Evolutionary conservation across 345 rosid species (phyloP), one percentile per base, ranked within the genome.

Genomic region (Salix koriyanagi): DNA sequence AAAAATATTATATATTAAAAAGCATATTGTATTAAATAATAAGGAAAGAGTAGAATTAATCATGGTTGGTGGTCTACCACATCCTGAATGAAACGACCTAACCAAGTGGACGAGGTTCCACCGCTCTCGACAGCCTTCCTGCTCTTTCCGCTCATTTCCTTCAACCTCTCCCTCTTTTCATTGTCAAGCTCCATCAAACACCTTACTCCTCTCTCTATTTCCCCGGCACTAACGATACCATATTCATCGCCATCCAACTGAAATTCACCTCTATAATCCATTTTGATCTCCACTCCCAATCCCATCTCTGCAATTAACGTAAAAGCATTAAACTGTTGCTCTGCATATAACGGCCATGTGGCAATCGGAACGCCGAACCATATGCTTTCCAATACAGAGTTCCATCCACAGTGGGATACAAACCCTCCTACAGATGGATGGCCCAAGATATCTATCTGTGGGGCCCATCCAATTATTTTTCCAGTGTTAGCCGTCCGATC

Each of bases 381-480:
- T 5, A 75, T 16, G 18, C 77, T 67, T 48, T 75, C 77, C 36
- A 75, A 6, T 6, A 25, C 0, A 4, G 77, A 75, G 10, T 75
- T 75, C 77, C 71, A 75, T 9, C 77, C 77, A 16, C 77, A 75
- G n/a, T 75, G 77, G 0, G 77, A 75, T 1, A 75, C 77, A 25
- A 75, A 75, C 9, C 72, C 77, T 15, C 77, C 72, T 4, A 75
- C 19, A 0, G 77, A 62, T 25, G 37, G 72, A 41, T 75, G 77
- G 7, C 26, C 72, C 25, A 75, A 10, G 18, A 75, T 7, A 19
- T 28, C 21, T 4, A 7, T 9, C 6, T 74, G 77, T 2, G 70
- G 70, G 8, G 64, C 77, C 77, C 77, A 75, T 7, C 77, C 77
- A 7, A 52, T 67, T 5, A 75, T 15, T 16, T 67, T 75, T 10